These are phyloP conservation scores for Suhomyces faveliae DNA, from an alignment of 805 yeast genomes.

Conservation along the genomic window DNA sequence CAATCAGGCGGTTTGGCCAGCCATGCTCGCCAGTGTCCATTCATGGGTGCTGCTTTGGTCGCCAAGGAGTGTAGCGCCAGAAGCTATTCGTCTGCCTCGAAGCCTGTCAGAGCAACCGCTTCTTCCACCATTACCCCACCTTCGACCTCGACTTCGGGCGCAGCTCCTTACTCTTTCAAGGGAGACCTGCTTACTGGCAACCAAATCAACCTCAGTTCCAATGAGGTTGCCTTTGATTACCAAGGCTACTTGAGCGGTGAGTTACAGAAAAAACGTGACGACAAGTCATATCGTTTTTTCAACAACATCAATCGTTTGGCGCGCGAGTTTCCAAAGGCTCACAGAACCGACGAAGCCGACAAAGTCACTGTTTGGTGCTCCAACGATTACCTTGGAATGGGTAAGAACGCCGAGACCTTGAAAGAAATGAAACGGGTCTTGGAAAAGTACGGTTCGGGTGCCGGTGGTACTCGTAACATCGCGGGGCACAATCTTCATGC, in stretches of 20 bases:
- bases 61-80: slow-evolving; percentile 37
- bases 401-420: slow-evolving; percentile 71
- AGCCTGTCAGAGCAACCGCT: slow-evolving; percentile 46
- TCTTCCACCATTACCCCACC: slow-evolving; percentile 41
- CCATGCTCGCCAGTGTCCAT: slow-evolving; percentile 81
- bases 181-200: slow-evolving; percentile 25
- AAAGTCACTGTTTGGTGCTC: slow-evolving; percentile 99
- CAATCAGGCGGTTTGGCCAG: slow-evolving; percentile 43
- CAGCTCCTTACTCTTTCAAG: slow-evolving; percentile 34
- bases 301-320: slow-evolving; percentile 97
- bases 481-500: slow-evolving; percentile 96
- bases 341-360: slow-evolving; percentile 67
- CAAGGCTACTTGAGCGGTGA: slow-evolving; percentile 66
- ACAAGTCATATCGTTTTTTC: slow-evolving; percentile 92
- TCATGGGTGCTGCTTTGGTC: slow-evolving; percentile 76
- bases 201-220: slow-evolving; percentile 35
- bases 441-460: slow-evolving; percentile 94
- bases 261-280: slow-evolving; percentile 70
- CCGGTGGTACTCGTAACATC: slow-evolving; percentile 98
- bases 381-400: slow-evolving; percentile 95
- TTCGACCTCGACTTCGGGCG: slow-evolving; percentile 22
- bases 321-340: slow-evolving; percentile 90
- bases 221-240: slow-evolving; percentile 65
- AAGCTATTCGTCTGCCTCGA: slow-evolving; percentile 47
- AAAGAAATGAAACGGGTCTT: slow-evolving; percentile 75